A percentile compares a stretch with the other conserved stretches of the same genome.
Evolutionary conservation across 352 stramenopile genomes (phyloP).

Genomic region (Phytopythium cucurbitacearum): DNA sequence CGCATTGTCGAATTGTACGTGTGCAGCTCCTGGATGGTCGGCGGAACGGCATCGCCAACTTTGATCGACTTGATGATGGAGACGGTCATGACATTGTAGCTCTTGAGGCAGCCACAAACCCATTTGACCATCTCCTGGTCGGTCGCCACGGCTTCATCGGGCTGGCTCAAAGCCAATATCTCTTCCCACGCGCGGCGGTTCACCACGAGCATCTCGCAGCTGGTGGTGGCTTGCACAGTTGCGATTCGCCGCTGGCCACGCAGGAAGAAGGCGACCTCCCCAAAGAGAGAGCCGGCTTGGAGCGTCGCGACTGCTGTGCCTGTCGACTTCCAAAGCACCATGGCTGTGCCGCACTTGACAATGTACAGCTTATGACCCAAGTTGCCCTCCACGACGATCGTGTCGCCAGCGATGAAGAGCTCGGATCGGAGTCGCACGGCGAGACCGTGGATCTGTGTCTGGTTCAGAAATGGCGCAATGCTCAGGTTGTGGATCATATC

Average conservation of each 20-base stretch:
- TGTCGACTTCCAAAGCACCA: conserved; percentile 67
- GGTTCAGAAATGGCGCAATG: conserved; percentile 51
- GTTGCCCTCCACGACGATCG: conserved; percentile 62
- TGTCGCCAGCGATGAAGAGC: conserved; percentile 71
- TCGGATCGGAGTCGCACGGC: conserved; percentile 60
- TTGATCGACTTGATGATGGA: conserved; percentile 74
- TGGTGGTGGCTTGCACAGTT: conserved; percentile 57
- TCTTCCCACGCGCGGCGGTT: conserved; percentile 47
- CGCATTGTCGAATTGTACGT: conserved; percentile 6
- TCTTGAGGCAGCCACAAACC: conserved; percentile 58
- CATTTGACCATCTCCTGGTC: conserved; percentile 40
- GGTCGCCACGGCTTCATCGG: conserved; percentile 30
- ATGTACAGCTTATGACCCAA: conserved; percentile 68
- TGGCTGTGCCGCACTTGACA: conserved; percentile 53
- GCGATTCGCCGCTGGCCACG: conserved; percentile 51
- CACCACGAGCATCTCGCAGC: conserved; percentile 55
- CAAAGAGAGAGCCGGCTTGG: conserved; percentile 53
- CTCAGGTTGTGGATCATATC: conserved; percentile 40
- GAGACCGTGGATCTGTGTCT: conserved; percentile 48
- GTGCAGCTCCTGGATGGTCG: conserved; percentile 38
- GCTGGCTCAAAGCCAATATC: conserved; percentile 38
- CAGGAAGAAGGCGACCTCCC: conserved; percentile 74
- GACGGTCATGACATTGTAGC: conserved; percentile 70
- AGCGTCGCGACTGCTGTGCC: conserved; percentile 60
- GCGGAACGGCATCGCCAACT: conserved; percentile 17